Evolutionary conservation across 768 basidiomycete species (phyloP).

Genomic region (Pleurotus platypus): DNA sequence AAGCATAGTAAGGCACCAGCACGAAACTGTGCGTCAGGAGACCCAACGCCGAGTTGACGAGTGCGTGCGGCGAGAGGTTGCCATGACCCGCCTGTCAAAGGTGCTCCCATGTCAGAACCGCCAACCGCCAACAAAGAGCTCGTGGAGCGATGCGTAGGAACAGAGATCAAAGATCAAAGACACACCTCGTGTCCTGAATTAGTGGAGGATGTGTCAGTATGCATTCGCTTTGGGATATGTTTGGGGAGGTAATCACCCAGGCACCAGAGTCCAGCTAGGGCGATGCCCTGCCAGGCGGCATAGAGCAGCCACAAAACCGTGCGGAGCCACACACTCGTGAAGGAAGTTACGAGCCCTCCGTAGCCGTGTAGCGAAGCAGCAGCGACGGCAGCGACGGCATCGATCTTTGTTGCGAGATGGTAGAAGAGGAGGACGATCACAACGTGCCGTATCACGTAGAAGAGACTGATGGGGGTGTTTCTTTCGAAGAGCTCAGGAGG

Average conservation of each 20-base stretch:
- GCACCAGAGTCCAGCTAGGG: slow-evolving; percentile 41
- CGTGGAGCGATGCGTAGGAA: not conserved
- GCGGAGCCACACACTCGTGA: slow-evolving; percentile 15
- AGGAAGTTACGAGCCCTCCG: slow-evolving; percentile 12
- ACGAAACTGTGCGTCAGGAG: slow-evolving; percentile 41
- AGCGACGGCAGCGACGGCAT: not conserved
- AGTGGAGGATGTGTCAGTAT: not conserved
- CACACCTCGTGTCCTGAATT: slow-evolving; percentile 40
- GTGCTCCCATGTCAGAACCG: not conserved
- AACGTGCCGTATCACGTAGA: slow-evolving; percentile 41
- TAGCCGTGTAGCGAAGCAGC: not conserved
- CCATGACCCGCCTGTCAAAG: slow-evolving; percentile 43
- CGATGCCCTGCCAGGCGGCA: slow-evolving; percentile 48
- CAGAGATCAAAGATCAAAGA: not conserved
- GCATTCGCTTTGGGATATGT: not conserved
- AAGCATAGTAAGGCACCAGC: slow-evolving; percentile 60
- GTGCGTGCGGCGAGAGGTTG: slow-evolving; percentile 35
- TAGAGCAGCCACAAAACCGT: slow-evolving; percentile 38
- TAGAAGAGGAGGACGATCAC: slow-evolving; percentile 34
- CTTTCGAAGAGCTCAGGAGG: slow-evolving; percentile 43
- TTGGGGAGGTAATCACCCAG: slow-evolving; percentile 27
- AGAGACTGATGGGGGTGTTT: slow-evolving; percentile 38
- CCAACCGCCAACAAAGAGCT: too few relatives aligned
- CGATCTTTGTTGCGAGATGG: slow-evolving; percentile 33
- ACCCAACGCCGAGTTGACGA: slow-evolving; percentile 36